Conservation (phyloP, 2,329 filamentous ascomycete species). For the Xylariaceae sp. region DNA sequence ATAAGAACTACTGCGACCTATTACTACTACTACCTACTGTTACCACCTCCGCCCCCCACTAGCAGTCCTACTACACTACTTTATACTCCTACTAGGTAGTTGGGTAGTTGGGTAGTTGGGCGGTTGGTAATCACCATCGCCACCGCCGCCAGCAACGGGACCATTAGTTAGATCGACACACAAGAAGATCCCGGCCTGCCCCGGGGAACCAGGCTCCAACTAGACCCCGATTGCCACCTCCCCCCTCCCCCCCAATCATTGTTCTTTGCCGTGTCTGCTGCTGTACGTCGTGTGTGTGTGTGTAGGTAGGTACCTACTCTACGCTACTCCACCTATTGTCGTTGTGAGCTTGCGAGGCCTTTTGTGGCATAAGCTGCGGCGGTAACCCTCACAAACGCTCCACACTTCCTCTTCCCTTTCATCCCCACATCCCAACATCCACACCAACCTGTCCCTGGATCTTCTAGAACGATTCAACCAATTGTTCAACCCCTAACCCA, state of each 20-base stretch:
- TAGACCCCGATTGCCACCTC: not conserved
- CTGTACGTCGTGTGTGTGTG: not conserved
- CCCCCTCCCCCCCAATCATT: not conserved
- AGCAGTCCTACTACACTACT: no score
- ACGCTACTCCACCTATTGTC: no score
- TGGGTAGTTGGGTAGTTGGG: no score
- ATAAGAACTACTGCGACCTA: no score
- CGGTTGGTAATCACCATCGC: not conserved
- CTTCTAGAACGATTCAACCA: constrained; percentile 5
- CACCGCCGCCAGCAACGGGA: not conserved
- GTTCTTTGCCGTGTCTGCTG: not conserved
- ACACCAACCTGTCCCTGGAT: not conserved
- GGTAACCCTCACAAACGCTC: constrained; percentile 1
- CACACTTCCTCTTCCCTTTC: not conserved
- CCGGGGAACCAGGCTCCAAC: not conserved
- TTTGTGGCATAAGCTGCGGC: constrained; percentile 6
- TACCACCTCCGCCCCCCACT: no score
- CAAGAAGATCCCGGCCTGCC: not conserved
- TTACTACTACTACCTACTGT: no score
- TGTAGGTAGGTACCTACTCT: not conserved
- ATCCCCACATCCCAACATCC: not conserved
- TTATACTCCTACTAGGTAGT: no score
- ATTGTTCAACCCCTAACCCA: not conserved
- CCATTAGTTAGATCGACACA: not conserved
- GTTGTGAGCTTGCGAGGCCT: not conserved